Conservation (phyloP, 2,329 filamentous ascomycete genomes). For the Phialophora verrucosa region DNA sequence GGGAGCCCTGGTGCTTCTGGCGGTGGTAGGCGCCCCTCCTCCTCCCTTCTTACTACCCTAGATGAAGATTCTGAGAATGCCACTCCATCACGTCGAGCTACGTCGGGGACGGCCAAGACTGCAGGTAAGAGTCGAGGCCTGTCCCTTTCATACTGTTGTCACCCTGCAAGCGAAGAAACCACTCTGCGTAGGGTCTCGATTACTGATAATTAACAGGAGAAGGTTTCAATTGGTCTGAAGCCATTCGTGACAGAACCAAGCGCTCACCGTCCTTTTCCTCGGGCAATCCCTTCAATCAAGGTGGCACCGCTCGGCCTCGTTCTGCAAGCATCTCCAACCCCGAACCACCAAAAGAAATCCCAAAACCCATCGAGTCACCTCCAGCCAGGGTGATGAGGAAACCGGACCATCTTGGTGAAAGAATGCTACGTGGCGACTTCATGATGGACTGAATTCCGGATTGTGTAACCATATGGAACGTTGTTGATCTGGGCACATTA, state of each 20-base stretch:
- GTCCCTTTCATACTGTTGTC: constrained; percentile 45
- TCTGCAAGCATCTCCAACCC: constrained; percentile 54
- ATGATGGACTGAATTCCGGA: constrained; percentile 60
- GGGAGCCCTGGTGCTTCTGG: constrained; percentile 70
- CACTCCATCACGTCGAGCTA: constrained; percentile 32
- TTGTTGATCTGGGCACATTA: background rate
- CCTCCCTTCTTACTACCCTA: constrained; percentile 50
- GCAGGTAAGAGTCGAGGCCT: constrained; percentile 63
- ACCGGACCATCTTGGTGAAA: constrained; percentile 94
- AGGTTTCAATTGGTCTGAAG: constrained; percentile 97
- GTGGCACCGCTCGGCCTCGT: constrained; percentile 38
- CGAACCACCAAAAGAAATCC: constrained; percentile 59
- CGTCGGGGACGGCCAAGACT: constrained; percentile 41
- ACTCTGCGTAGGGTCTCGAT: background rate
- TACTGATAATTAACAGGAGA: constrained; percentile 66
- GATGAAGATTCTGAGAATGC: constrained; percentile 38
- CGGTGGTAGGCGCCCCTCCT: constrained; percentile 62
- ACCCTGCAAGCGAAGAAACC: background rate
- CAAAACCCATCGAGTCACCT: constrained; percentile 41
- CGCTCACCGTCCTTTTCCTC: constrained; percentile 63
- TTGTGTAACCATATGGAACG: background rate
- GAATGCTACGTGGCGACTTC: constrained; percentile 96
- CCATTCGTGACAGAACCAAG: constrained; percentile 88
- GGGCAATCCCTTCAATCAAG: constrained; percentile 42
- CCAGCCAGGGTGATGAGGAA: constrained; percentile 60